phyloP scores from a whole-genome alignment of 2,329 filamentous ascomycete genomes.

The Verticillium zaregamsianum region DNA sequence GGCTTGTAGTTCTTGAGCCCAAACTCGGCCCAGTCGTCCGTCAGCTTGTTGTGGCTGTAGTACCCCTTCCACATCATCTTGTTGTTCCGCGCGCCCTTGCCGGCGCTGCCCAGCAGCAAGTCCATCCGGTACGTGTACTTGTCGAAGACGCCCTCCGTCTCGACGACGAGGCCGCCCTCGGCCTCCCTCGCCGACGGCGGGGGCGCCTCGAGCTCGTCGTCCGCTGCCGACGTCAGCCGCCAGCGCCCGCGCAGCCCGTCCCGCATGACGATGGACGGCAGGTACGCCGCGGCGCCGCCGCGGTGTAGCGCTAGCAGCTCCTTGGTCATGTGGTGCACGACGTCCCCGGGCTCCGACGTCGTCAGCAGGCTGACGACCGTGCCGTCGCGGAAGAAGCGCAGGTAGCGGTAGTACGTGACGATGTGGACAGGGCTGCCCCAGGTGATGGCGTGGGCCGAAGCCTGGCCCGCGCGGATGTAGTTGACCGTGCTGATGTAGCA shows the following conservation, averaged over 20 bases:
- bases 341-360: constrained; percentile 76
- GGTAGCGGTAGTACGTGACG: constrained; percentile 95
- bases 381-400: constrained; percentile 91
- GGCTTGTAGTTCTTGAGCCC: constrained; percentile 58
- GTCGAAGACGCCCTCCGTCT: constrained; percentile 74
- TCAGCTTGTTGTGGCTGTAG: constrained; percentile 85
- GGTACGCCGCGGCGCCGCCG: constrained; percentile 22
- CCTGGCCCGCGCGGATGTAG: constrained; percentile 79
- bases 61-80: constrained; percentile 86
- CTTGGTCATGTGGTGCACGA: constrained; percentile 77
- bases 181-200: constrained; percentile 26
- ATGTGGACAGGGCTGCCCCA: constrained; percentile 87
- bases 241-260: constrained; percentile 53
- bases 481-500: constrained; percentile 97
- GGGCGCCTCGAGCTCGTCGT: constrained; percentile 23
- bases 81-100: constrained; percentile 68
- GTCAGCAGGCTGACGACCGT: constrained; percentile 76
- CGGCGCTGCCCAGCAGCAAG: constrained; percentile 62
- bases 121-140: constrained; percentile 88
- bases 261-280: constrained; percentile 57
- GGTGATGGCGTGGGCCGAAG: constrained; percentile 63
- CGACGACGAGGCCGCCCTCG: constrained; percentile 71
- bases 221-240: constrained; percentile 31
- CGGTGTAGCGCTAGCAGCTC: constrained; percentile 56
- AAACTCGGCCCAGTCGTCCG: constrained; percentile 89